A percentile compares a stretch with the other conserved stretches of the same genome.
phyloP scores from a whole-genome alignment of 352 stramenopile genomes.

The Phytopythium chamaehyphon region DNA sequence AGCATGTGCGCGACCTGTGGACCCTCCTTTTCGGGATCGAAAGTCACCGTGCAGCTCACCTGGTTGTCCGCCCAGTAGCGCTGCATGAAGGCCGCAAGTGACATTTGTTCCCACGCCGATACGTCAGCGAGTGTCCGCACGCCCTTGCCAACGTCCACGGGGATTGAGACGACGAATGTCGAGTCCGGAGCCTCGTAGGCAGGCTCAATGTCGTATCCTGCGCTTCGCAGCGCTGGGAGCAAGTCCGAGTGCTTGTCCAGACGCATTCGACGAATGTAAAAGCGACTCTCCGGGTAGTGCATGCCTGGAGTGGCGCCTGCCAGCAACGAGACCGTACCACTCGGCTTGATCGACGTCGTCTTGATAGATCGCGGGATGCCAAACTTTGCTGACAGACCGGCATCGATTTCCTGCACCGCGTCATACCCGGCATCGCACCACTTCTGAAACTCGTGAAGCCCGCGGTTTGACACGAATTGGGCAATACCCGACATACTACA shows the following conservation, averaged over 20 bases:
- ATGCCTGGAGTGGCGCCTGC: conserved; percentile 91
- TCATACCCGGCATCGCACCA: conserved; percentile 89
- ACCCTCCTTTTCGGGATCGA: conserved; percentile 86
- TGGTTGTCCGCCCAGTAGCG: conserved; percentile 94
- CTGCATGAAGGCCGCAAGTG: conserved; percentile 90
- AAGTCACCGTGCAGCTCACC: conserved; percentile 93
- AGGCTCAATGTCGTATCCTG: conserved; percentile 81
- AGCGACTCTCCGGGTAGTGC: conserved; percentile 91
- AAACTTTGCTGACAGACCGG: conserved; percentile 62
- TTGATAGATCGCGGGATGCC: conserved; percentile 89
- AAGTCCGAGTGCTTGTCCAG: conserved; percentile 82
- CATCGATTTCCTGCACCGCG: conserved; percentile 69
- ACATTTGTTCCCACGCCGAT: conserved; percentile 92
- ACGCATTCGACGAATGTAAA: conserved; percentile 90
- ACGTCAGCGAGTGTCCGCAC: conserved; percentile 82
- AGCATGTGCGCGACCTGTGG: conserved; percentile 77
- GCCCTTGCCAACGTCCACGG: conserved; percentile 83
- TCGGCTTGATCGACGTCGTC: conserved; percentile 90
- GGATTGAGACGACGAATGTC: conserved; percentile 90
- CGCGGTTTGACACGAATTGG: conserved; percentile 86
- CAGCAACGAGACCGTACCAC: conserved; percentile 90
- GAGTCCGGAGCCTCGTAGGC: conserved; percentile 49
- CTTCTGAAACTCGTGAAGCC: conserved; percentile 74
- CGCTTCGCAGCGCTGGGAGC: conserved; percentile 55
- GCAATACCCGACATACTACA: conserved; percentile 92